Base-by-base conservation (phyloP, 371 early-diverging fungal species). In the Mucor mucedo region DNA sequence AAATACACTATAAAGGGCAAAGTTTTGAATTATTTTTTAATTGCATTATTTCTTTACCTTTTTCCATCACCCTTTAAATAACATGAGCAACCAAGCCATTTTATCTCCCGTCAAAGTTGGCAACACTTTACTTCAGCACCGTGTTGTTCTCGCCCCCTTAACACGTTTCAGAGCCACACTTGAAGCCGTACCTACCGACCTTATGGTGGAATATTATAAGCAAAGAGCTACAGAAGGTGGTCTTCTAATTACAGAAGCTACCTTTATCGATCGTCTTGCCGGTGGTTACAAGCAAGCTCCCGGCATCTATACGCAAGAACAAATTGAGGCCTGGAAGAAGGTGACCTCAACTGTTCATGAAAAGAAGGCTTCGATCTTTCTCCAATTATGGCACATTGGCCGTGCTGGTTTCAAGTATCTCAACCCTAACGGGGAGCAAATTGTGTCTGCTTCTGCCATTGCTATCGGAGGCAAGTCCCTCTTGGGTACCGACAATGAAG, bases 161-260 rank as follows among this genome's bases (percentile, higher is more conserved):
- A 40, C 40, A 10, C 40, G 40, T 40, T 40, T 40, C 40, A 40
- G 40, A 40, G 40, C 40, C 13, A 13, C 8, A 10, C 11, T 10
- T 10, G 13, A 40, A 10, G 66, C 62, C 33, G 71, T 78, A 13
- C 81, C 85, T 5, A 78, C 75, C 13, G 71, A 68, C 58, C 61
- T 84, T 28, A 63, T 72, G 52, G 73, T 59, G 9, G 75, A 80
- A 53, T 85, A 87, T 70, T 89, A 87, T 52, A 61, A 47, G 8
- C 88, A 89, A 66, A 70, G 90, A 32, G 80, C 86, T 3, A 78
- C 77, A 5, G 45, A 60, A 11, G 85, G 85, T 45, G 87, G 87
- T 30, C 67, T 89, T 2, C 58, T 87, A 27, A 73, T 89, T 29
- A 71, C 80, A 38, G 89, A 87, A 66, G 87, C 79, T 30, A 78